These are phyloP conservation scores for Camellia granthamiana DNA, from an alignment of 148 eudicot genomes.

Conservation along the genomic window DNA sequence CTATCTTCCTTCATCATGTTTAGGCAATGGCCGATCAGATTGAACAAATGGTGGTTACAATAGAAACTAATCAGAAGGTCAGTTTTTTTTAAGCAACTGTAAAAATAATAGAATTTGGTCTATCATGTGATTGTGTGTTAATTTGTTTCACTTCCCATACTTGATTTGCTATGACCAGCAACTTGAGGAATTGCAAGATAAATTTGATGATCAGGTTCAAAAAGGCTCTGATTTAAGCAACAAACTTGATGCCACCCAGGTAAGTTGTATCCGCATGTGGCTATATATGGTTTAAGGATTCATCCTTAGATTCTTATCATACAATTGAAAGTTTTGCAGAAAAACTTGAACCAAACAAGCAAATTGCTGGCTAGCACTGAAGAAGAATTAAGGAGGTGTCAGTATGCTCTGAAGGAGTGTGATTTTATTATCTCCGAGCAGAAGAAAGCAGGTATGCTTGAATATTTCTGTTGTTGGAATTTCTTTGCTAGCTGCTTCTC, in stretches of 20 bases:
- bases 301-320: slow-evolving; percentile 1
- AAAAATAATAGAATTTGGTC: background rate
- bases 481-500: background rate
- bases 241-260: slow-evolving; percentile 59
- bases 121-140: background rate
- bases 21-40: slow-evolving; percentile 86
- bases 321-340: slow-evolving; percentile 27
- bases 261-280: slow-evolving; percentile 9
- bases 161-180: slow-evolving; percentile 33
- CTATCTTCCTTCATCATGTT: background rate
- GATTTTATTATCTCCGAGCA: slow-evolving; percentile 54
- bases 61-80: slow-evolving; percentile 72
- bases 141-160: background rate
- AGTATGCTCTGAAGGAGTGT: slow-evolving; percentile 44
- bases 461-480: background rate
- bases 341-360: slow-evolving; percentile 39
- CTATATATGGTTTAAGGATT: background rate
- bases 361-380: slow-evolving; percentile 39
- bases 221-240: slow-evolving; percentile 45
- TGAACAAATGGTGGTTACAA: slow-evolving; percentile 66
- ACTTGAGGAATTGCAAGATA: slow-evolving; percentile 58
- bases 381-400: slow-evolving; percentile 39
- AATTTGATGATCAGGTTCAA: slow-evolving; percentile 49
- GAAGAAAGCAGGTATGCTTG: slow-evolving; percentile 48
- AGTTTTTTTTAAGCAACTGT: background rate